Evolutionary conservation across 257 asterid species (phyloP), one percentile per base, ranked within the genome.

Genomic region (Salvia miltiorrhiza): DNA sequence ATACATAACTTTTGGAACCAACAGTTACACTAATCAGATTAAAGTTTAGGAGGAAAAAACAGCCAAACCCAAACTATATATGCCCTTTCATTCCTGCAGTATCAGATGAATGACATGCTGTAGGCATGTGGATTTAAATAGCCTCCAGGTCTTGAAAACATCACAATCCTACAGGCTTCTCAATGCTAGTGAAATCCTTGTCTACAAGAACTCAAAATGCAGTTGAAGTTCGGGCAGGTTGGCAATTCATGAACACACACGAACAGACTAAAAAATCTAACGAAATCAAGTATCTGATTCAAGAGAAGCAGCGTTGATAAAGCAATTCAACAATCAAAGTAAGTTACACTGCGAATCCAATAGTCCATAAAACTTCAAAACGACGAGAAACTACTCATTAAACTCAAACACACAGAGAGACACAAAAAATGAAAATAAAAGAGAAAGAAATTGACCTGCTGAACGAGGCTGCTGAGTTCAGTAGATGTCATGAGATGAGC

Each of bases 391-490:
- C 0, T 43, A 33, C 8, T 48, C 7, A 9, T 49, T 17, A 16
- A 30, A 41, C 40, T 14, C 14, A 41, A 76, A 23, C 50, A 17
- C 21, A 33, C 1, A 54, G 11, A 7, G 26, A 20, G 4, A 48
- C 50, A 44, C 55, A 40, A 3, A 2, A 14, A 49, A 10, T n/a
- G 6, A 0, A 2, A 10, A 23, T 9, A 62, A 7, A 10, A 20
- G 24, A 67, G 39, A 57, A 13, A 4, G 40, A 58, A 54, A 49
- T 11, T 9, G n/a, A 93, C 99, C 97, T 94, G 99, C 44, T 94
- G 96, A 75, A 88, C 91, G 67, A 94, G 96, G 84, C 99, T 94
- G 67, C 78, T 76, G 75, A 88, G 84, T 73, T 93, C 90, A 33
- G 60, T 48, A 47, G 90, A 44, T 71, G 44, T 87, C 99, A 94